Evolutionary conservation across 2,329 filamentous ascomycete species (phyloP), one percentile per base, ranked within the genome.

Genomic region (Endothia cerciana): DNA sequence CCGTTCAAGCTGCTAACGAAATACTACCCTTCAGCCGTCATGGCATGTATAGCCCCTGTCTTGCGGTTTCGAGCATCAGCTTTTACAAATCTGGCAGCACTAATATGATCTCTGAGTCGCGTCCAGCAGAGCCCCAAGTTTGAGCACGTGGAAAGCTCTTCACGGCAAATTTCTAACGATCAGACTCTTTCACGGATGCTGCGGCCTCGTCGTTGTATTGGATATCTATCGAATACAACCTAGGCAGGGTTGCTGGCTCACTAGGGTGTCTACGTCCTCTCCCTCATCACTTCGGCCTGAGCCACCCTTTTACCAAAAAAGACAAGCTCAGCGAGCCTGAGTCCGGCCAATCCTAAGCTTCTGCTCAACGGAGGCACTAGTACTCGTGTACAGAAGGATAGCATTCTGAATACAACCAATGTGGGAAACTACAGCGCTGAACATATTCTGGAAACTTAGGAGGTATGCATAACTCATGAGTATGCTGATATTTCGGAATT

Each of bases 191-290:
- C n/a, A 51, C 22, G 66, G 66, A 58, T 47, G 66, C n/a, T 25
- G 66, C 49, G 15, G 64, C 66, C 8, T 45, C 64, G n/a, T 66
- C 66, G 13, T 43, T 68, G 49, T 68, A 68, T 57, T 68, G 66
- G 66, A 68, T 68, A 64, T 58, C 59, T 40, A 68, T 68, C 22
- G 66, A 68, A 25, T 68, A 68, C 25, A 68, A 66, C 45, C 55
- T 68, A 6, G 66, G 66, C 41, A 10, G 66, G 59, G 66, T 68
- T 17, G 66, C 66, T 17, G 66, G 66, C 22, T 68, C 66, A 11
- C 61, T 68, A 40, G 47, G 63, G 30, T 43, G 64, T 33, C 59
- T 68, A 11, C 59, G 60, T 40, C 66, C 66, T 19, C 55, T 68
- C n/a, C 25, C 66, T 41, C 25, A 30, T 22, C 51, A 36, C 17